phyloP scores from a whole-genome alignment of 2,329 filamentous ascomycete species.

The Epichloe scottii region DNA sequence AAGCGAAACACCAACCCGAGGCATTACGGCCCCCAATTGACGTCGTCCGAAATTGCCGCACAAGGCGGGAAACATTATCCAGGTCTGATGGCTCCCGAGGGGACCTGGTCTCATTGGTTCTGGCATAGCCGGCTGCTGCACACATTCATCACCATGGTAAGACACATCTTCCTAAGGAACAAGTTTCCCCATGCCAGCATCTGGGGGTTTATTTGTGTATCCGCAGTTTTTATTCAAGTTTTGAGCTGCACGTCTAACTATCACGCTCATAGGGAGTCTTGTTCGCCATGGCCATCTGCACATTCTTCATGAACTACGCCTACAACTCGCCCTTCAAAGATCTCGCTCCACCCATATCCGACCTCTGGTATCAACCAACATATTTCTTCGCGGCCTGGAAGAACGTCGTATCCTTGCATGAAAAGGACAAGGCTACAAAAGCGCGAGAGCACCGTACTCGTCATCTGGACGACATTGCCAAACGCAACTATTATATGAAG shows the following conservation, averaged over 20 bases:
- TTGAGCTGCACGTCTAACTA: background rate
- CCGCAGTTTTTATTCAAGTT: background rate
- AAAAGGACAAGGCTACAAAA: slow-evolving; percentile 54
- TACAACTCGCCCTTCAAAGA: slow-evolving; percentile 67
- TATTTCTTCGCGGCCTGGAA: slow-evolving; percentile 51
- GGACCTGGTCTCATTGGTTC: slow-evolving; percentile 76
- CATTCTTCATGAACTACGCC: slow-evolving; percentile 69
- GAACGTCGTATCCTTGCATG: slow-evolving; percentile 65
- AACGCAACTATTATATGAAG: slow-evolving; percentile 73
- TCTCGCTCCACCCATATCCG: slow-evolving; percentile 59
- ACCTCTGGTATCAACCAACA: slow-evolving; percentile 58
- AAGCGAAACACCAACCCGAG: slow-evolving; percentile 41
- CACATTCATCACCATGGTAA: slow-evolving; percentile 70
- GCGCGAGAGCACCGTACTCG: slow-evolving; percentile 60
- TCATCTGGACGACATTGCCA: slow-evolving; percentile 74
- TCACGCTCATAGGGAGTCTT: slow-evolving; percentile 44
- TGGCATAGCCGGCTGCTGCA: slow-evolving; percentile 67
- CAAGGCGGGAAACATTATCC: slow-evolving; percentile 69
- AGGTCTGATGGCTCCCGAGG: slow-evolving; percentile 74
- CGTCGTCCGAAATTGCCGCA: slow-evolving; percentile 48
- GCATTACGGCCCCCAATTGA: slow-evolving; percentile 64
- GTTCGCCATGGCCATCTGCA: slow-evolving; percentile 54
- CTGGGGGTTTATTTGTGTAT: background rate
- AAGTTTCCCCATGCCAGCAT: slow-evolving; percentile 1
- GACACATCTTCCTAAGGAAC: slow-evolving; percentile 12